A percentile compares a stretch with the other conserved stretches of the same genome.
Evolutionary conservation across 345 rosid species (phyloP).

Genomic region (Balakata baccata): DNA sequence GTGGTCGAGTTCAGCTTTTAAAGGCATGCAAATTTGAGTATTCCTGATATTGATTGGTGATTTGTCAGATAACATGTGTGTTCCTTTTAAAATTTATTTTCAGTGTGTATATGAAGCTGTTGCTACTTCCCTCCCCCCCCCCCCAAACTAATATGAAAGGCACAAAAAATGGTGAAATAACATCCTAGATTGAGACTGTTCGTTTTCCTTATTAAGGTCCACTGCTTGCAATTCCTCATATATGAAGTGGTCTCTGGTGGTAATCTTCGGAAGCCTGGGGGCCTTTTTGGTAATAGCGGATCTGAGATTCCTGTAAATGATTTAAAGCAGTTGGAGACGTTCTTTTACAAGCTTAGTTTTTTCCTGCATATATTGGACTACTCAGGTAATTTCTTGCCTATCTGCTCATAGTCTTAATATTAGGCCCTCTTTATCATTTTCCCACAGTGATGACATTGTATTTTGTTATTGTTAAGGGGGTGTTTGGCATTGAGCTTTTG

Average conservation of each 20-base stretch:
- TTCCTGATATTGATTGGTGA: too few species aligned
- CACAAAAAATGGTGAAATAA: not conserved
- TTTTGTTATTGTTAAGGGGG: not conserved
- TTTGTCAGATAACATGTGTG: too few species aligned
- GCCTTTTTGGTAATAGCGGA: conserved; percentile 94
- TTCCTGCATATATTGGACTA: conserved; percentile 95
- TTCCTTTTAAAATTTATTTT: too few species aligned
- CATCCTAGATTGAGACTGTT: not conserved
- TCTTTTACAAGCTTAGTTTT: conserved; percentile 97
- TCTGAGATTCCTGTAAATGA: conserved; percentile 96
- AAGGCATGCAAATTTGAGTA: too few species aligned
- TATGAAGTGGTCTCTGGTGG: conserved; percentile 99
- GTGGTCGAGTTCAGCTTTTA: too few species aligned
- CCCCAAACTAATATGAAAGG: not conserved
- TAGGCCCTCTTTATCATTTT: not conserved
- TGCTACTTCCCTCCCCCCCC: too few species aligned
- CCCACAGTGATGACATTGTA: not conserved
- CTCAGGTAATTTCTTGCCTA: conserved; percentile 51
- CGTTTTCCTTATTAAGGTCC: conserved; percentile 55
- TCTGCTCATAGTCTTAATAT: not conserved
- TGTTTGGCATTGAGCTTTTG: too few species aligned
- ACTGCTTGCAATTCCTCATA: conserved; percentile 92
- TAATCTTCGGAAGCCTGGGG: conserved; percentile 96
- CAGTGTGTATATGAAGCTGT: too few species aligned
- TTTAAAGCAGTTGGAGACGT: conserved; percentile 86